phyloP scores from a whole-genome alignment of 768 basidiomycete species.

The Glaciozyma antarctica region DNA sequence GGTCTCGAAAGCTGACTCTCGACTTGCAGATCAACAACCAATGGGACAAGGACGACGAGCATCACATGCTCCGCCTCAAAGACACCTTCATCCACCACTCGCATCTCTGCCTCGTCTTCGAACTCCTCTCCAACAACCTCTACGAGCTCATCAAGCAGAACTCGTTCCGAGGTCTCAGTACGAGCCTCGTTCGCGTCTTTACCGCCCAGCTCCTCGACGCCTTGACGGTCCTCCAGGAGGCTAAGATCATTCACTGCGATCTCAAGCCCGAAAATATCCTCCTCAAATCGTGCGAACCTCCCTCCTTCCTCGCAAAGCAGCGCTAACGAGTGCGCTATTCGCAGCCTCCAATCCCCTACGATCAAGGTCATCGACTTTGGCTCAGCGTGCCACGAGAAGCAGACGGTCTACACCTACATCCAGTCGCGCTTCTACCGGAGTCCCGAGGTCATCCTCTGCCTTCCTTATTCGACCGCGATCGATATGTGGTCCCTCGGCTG shows the following conservation, averaged over 20 bases:
- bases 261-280: conserved; percentile 98
- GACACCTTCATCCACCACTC: conserved; percentile 95
- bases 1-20: conserved; percentile 18
- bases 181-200: conserved; percentile 96
- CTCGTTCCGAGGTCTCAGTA: conserved; percentile 92
- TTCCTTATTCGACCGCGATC: conserved; percentile 87
- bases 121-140: conserved; percentile 89
- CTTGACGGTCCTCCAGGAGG: conserved; percentile 83
- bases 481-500: conserved; percentile 99
- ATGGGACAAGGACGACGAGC: conserved; percentile 87
- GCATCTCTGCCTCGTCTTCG: conserved; percentile 95
- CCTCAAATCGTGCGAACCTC: conserved; percentile 65
- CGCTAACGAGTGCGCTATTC: background rate
- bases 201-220: conserved; percentile 91
- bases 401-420: conserved; percentile 99
- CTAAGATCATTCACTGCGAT: conserved; percentile 94
- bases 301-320: background rate
- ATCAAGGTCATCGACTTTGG: conserved; percentile 99
- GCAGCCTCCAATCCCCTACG: conserved; percentile 85
- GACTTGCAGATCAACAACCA: conserved; percentile 71
- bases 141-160: conserved; percentile 99
- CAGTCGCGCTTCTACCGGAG: conserved; percentile 98
- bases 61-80: conserved; percentile 86
- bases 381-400: conserved; percentile 94
- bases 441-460: conserved; percentile 88